Percentiles rank a stretch among this genome's conserved stretches.
These are phyloP conservation scores for Monosporascus sp. DNA, from an alignment of 2,329 filamentous ascomycete species.

Conservation along the genomic window DNA sequence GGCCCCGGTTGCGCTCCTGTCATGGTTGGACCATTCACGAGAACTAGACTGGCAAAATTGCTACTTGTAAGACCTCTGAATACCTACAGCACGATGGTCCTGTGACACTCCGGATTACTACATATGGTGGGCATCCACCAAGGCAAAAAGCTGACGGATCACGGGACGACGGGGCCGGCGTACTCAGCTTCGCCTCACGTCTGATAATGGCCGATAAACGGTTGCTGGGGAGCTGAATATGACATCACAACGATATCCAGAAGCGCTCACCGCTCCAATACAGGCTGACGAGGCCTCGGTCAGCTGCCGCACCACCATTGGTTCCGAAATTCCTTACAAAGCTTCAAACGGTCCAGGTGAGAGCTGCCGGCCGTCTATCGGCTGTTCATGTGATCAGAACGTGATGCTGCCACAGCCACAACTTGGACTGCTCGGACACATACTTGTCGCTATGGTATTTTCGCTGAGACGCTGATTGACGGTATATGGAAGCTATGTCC, in stretches of 20 bases:
- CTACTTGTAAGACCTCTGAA: neutral
- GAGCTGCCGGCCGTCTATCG: no score
- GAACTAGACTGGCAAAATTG: no score
- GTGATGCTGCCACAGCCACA: neutral
- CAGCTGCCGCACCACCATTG: neutral
- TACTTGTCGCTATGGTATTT: neutral
- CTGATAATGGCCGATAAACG: neutral
- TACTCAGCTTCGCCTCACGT: neutral
- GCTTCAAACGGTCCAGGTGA: neutral
- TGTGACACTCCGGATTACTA: neutral
- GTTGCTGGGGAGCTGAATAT: slow-evolving; percentile 11
- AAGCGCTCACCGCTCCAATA: slow-evolving; percentile 9
- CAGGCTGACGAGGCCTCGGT: neutral
- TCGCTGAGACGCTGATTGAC: neutral
- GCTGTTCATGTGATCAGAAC: neutral
- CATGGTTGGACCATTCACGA: no score
- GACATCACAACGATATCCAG: slow-evolving; percentile 12
- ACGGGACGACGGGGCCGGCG: neutral
- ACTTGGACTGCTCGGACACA: neutral
- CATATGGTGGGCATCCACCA: neutral
- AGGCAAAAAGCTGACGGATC: neutral
- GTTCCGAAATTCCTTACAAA: neutral
- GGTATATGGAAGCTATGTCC: no score
- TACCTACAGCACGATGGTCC: neutral
- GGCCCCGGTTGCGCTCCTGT: no score